Evolutionary conservation across 306 rosid genomes (phyloP).

Genomic region (Quercus variabilis): DNA sequence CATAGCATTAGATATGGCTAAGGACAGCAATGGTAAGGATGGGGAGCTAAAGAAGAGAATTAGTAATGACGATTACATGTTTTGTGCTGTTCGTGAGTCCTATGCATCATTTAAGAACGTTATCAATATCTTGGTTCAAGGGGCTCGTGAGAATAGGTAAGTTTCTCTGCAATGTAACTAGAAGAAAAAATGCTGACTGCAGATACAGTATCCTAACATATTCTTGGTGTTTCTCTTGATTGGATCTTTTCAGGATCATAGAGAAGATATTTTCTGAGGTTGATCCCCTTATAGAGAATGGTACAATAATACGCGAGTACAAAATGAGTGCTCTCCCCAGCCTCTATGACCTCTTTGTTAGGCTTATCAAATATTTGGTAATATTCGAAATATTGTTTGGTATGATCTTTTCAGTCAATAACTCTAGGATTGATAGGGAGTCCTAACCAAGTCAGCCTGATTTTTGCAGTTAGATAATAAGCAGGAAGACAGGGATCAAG

Average conservation of each 20-base stretch:
- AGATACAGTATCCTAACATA: neutral
- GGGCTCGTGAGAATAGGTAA: conserved; percentile 68
- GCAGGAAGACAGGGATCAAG: conserved; percentile 69
- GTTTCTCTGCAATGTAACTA: conserved; percentile 17
- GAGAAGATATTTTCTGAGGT: conserved; percentile 63
- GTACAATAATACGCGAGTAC: conserved; percentile 44
- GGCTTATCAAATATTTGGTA: conserved; percentile 73
- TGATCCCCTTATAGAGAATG: conserved; percentile 45
- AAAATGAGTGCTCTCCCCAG: conserved; percentile 89
- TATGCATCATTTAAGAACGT: conserved; percentile 87
- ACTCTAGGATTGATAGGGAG: conserved; percentile 14
- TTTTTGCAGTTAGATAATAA: conserved; percentile 65
- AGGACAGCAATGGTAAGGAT: conserved; percentile 98
- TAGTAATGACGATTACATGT: conserved; percentile 66
- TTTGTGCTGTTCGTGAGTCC: conserved; percentile 90
- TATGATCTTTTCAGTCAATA: neutral
- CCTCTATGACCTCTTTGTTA: conserved; percentile 71
- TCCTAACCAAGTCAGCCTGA: conserved; percentile 16
- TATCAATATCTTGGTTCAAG: conserved; percentile 69
- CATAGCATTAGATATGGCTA: conserved; percentile 97
- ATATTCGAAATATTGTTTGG: conserved; percentile 3
- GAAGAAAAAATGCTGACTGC: neutral
- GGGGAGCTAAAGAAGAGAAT: conserved; percentile 84
- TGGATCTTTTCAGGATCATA: conserved; percentile 58
- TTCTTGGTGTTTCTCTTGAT: conserved; percentile 5